Percentiles rank a stretch among this genome's conserved stretches.
phyloP scores from a whole-genome alignment of 768 basidiomycete species.

The Trametopsis cervina region DNA sequence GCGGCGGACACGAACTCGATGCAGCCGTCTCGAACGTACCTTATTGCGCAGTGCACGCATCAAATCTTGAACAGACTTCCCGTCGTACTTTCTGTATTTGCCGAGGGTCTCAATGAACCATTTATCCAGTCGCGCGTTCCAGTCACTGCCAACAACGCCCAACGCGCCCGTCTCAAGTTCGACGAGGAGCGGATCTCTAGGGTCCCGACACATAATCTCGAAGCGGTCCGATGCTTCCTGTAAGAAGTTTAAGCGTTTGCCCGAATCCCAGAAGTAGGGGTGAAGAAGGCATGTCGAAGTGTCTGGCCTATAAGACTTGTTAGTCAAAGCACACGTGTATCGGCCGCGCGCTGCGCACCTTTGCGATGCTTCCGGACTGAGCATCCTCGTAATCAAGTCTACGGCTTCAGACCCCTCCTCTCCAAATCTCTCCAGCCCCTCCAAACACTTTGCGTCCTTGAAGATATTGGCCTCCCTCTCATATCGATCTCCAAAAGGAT shows the following conservation, averaged over 20 bases:
- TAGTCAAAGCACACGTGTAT: background rate
- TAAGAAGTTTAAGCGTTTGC: slow-evolving; percentile 82
- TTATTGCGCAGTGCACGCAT: slow-evolving; percentile 93
- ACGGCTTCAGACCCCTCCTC: slow-evolving; percentile 92
- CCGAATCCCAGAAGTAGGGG: slow-evolving; percentile 96
- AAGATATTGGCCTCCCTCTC: slow-evolving; percentile 94
- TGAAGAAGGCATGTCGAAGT: slow-evolving; percentile 84
- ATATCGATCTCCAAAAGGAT: slow-evolving; percentile 92
- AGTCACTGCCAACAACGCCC: slow-evolving; percentile 81
- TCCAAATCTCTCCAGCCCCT: slow-evolving; percentile 70
- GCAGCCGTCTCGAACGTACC: slow-evolving; percentile 36
- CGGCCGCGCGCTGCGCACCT: slow-evolving; percentile 44
- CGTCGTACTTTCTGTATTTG: slow-evolving; percentile 97
- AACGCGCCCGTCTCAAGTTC: slow-evolving; percentile 65
- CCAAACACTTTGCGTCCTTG: slow-evolving; percentile 67
- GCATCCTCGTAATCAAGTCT: slow-evolving; percentile 73
- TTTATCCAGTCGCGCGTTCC: slow-evolving; percentile 82
- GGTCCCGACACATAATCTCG: slow-evolving; percentile 95
- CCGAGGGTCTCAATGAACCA: slow-evolving; percentile 91
- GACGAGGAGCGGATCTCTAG: slow-evolving; percentile 69
- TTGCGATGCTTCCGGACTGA: slow-evolving; percentile 64
- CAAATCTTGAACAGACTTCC: slow-evolving; percentile 83
- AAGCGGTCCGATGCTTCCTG: slow-evolving; percentile 97
- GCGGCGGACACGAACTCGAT: background rate
- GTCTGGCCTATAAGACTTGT: slow-evolving; percentile 55